These are phyloP conservation scores for Penicillium sp. DNA, from an alignment of 2,329 filamentous ascomycete species.

Conservation along the genomic window DNA sequence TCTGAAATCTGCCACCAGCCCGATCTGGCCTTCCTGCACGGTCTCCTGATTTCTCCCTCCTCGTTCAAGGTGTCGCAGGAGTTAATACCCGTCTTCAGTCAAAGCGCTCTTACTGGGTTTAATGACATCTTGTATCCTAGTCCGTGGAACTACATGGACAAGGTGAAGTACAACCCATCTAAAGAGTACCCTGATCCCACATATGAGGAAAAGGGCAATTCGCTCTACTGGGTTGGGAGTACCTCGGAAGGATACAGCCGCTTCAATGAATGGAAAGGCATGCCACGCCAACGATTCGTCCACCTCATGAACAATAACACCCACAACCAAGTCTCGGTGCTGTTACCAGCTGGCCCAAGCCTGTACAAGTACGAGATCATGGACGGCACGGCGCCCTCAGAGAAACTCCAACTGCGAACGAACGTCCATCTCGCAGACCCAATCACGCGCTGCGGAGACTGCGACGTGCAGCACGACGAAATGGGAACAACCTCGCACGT, in stretches of 20 bases:
- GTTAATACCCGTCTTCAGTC: constrained; percentile 69
- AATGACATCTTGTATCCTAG: constrained; percentile 71
- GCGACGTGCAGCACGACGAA: constrained; percentile 49
- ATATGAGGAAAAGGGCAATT: constrained; percentile 59
- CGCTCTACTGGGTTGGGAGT: constrained; percentile 70
- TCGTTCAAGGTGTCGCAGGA: constrained; percentile 58
- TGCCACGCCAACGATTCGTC: constrained; percentile 65
- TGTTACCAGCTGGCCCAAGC: constrained; percentile 48
- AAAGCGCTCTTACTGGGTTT: constrained; percentile 66
- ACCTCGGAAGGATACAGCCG: constrained; percentile 53
- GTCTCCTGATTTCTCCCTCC: constrained; percentile 64
- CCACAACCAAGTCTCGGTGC: constrained; percentile 46
- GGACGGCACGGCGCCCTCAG: constrained; percentile 28
- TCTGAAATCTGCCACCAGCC: constrained; percentile 70
- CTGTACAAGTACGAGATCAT: constrained; percentile 56
- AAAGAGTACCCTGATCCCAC: constrained; percentile 48
- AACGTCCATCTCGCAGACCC: constrained; percentile 58
- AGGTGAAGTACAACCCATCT: constrained; percentile 50
- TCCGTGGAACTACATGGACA: constrained; percentile 58
- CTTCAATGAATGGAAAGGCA: constrained; percentile 59
- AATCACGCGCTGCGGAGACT: constrained; percentile 55
- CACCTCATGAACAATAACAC: constrained; percentile 61
- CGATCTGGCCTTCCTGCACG: constrained; percentile 67
- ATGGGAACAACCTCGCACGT: constrained; percentile 45
- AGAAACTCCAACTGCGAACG: constrained; percentile 51